phyloP scores from a whole-genome alignment of 129 eudicot genomes.

The Smallanthus sonchifolius region DNA sequence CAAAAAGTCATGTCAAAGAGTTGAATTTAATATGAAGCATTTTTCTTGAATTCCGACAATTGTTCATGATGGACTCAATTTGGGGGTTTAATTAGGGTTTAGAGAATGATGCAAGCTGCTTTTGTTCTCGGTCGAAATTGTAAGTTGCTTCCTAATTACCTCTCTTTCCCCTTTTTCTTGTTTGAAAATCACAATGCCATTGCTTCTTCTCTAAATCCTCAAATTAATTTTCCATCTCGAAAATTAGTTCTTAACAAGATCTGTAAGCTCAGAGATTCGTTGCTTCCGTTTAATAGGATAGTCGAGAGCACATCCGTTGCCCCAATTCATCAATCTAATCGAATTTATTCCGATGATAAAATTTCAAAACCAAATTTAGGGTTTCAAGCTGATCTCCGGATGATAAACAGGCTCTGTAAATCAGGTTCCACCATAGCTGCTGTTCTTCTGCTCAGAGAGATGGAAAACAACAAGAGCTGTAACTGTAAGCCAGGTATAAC shows the following conservation, averaged over 20 bases:
- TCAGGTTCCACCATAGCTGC: slow-evolving; percentile 28
- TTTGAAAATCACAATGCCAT: slow-evolving; percentile 4
- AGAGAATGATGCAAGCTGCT: slow-evolving; percentile 25
- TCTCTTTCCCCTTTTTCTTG: slow-evolving; percentile 11
- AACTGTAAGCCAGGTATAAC: background rate
- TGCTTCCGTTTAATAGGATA: slow-evolving; percentile 19
- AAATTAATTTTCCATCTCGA: slow-evolving; percentile 22
- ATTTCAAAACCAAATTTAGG: slow-evolving; percentile 17
- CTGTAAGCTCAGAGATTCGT: slow-evolving; percentile 8
- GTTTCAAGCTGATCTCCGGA: slow-evolving; percentile 19
- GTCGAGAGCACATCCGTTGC: slow-evolving; percentile 17
- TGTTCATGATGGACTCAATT: slow-evolving; percentile 8
- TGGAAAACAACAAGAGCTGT: slow-evolving; percentile 8
- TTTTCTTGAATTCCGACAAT: background rate
- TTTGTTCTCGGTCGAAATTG: slow-evolving; percentile 22
- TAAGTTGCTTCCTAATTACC: slow-evolving; percentile 26
- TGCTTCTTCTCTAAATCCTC: slow-evolving; percentile 17
- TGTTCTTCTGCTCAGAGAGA: slow-evolving; percentile 12
- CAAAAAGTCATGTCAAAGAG: background rate
- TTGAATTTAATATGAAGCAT: background rate
- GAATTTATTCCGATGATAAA: background rate
- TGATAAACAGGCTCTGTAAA: slow-evolving; percentile 27
- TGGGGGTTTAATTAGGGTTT: slow-evolving; percentile 30
- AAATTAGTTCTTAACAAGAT: slow-evolving; percentile 11
- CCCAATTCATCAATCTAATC: slow-evolving; percentile 30